Base-by-base conservation (phyloP, 2,329 filamentous ascomycete species). In the Aspergillus ustus region DNA sequence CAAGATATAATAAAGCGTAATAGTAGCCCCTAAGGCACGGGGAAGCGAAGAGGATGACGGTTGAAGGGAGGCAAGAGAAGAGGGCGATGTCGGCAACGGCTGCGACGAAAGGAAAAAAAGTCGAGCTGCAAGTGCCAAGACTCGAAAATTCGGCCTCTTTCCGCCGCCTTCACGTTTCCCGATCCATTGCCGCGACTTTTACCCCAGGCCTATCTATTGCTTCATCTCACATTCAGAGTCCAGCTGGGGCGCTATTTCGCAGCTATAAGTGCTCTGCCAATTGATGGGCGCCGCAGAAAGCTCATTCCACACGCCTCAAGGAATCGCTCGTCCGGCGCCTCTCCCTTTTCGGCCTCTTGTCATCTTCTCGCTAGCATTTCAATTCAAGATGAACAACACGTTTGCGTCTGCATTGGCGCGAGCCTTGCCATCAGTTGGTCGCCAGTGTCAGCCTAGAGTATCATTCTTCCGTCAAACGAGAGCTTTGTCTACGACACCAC, bases 61-160 rank as follows among this genome's bases (percentile, higher is more conserved):
- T 60, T 65, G 66, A 64, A 65, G 60, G 63, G 69, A 66, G 55
- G 54, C 56, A 56, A 59, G 56, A 63, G 57, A 53, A 62, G 60
- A 65, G 67, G 63, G 66, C 65, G 67, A 70, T 69, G 64, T 70
- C 67, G 64, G 63, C 66, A 67, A 69, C 62, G 67, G 69, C 65
- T 67, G n/a, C 37, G 52, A 54, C 61, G 60, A 65, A 66, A 59
- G 65, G 67, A 66, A 68, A 72, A 71, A 75, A 75, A 73, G 69
- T 74, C 64, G 63, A 69, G 68, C 68, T 70, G 68, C 58, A 57
- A 58, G 53, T 59, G 74, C 74, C 74, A 76, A 76, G 74, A 72
- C 68, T 72, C 70, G 67, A 75, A 75, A 76, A 73, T 70, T 68
- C 71, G 70, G 68, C 66, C 71, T 68, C 66, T 62, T 68, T 69